Evolutionary conservation across 495 filamentous ascomycete genomes (phyloP).

Genomic region (Aspergillus biplanus): DNA sequence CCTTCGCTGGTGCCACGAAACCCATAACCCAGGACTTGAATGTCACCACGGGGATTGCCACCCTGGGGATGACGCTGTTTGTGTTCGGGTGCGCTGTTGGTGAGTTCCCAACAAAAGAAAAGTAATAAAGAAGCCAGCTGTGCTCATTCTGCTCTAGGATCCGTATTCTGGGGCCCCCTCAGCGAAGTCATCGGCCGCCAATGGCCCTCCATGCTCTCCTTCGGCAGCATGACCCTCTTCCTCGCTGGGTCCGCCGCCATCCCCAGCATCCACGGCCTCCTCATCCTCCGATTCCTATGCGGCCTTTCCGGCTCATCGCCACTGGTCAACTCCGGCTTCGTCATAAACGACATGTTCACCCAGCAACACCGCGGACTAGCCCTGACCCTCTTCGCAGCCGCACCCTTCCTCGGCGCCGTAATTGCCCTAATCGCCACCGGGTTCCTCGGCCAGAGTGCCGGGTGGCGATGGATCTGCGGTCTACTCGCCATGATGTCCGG

Average conservation of each 20-base stretch:
- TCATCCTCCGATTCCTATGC: constrained; percentile 69
- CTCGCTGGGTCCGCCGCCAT: constrained; percentile 60
- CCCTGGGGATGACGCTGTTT: neutral
- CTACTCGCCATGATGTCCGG: constrained; percentile 42
- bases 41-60: neutral
- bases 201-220: constrained; percentile 28
- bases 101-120: too few relatives aligned
- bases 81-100: neutral
- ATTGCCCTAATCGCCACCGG: constrained; percentile 56
- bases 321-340: constrained; percentile 67
- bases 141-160: neutral
- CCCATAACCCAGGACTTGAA: neutral
- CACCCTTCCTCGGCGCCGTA: constrained; percentile 57
- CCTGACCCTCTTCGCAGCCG: constrained; percentile 58
- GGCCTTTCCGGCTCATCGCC: constrained; percentile 71
- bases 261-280: constrained; percentile 57
- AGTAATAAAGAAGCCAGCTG: too few relatives aligned
- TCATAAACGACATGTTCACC: constrained; percentile 71
- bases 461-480: constrained; percentile 59
- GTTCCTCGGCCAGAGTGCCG: constrained; percentile 54
- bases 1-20: neutral
- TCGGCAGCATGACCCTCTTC: constrained; percentile 46
- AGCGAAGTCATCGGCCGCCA: neutral
- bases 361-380: constrained; percentile 61
- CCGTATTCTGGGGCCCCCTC: neutral